These are phyloP conservation scores for Ophiognomonia clavigignenti-juglandacearum DNA, from an alignment of 2,329 filamentous ascomycete species.

Conservation along the genomic window DNA sequence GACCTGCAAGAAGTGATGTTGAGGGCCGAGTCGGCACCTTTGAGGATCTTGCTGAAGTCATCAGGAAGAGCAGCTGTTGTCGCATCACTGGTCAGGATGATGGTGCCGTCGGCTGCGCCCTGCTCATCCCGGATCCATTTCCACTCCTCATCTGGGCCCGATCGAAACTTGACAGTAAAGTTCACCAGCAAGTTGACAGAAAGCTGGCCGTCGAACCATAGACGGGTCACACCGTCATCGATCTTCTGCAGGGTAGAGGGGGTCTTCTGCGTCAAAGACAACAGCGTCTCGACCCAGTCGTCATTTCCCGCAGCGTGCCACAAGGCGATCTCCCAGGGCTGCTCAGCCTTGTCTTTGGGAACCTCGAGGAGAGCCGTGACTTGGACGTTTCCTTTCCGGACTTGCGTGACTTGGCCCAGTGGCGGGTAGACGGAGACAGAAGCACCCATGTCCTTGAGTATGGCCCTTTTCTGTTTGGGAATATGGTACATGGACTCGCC, in stretches of 20 bases:
- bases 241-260: slow-evolving; percentile 49
- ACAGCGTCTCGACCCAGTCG: slow-evolving; percentile 48
- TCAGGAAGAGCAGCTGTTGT: slow-evolving; percentile 26
- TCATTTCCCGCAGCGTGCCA: slow-evolving; percentile 59
- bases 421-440: slow-evolving; percentile 58
- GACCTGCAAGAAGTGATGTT: slow-evolving; percentile 50
- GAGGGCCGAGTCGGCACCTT: slow-evolving; percentile 51
- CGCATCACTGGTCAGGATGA: slow-evolving; percentile 44
- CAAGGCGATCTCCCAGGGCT: slow-evolving; percentile 66
- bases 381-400: slow-evolving; percentile 41
- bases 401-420: slow-evolving; percentile 66
- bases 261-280: slow-evolving; percentile 24
- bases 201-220: slow-evolving; percentile 53
- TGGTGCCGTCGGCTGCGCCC: slow-evolving; percentile 56
- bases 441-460: slow-evolving; percentile 30
- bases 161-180: slow-evolving; percentile 70
- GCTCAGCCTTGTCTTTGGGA: slow-evolving; percentile 45
- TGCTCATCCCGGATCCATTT: slow-evolving; percentile 65
- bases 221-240: slow-evolving; percentile 28
- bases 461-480: slow-evolving; percentile 31
- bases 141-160: slow-evolving; percentile 51
- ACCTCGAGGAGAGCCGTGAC: slow-evolving; percentile 71
- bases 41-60: slow-evolving; percentile 51
- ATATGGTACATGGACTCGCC: slow-evolving; percentile 32
- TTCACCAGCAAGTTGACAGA: slow-evolving; percentile 42